Conservation (phyloP, 2,329 filamentous ascomycete species). For the Arachnomyces sp. region DNA sequence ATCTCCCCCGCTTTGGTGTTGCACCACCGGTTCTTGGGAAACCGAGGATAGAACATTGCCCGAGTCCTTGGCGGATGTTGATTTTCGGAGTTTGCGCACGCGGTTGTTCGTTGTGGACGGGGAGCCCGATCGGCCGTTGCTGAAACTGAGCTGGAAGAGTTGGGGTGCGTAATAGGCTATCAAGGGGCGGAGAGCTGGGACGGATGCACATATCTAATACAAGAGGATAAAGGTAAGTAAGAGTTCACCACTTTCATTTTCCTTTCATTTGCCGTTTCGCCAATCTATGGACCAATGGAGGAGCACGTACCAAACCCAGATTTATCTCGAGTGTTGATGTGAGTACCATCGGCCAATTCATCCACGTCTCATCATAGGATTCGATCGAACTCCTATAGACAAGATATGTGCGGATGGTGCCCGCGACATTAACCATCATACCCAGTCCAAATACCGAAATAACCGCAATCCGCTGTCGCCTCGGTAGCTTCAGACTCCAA, state of each 20-base stretch:
- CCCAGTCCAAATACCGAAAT: conserved; percentile 33
- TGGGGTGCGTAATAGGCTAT: conserved; percentile 24
- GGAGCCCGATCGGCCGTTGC: too few relatives aligned
- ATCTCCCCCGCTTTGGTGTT: too few relatives aligned
- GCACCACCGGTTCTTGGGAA: too few relatives aligned
- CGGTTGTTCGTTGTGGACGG: too few relatives aligned
- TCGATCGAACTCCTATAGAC: conserved; percentile 26
- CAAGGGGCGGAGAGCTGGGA: conserved; percentile 28
- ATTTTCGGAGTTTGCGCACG: too few relatives aligned
- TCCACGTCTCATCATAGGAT: conserved; percentile 27
- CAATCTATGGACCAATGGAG: background rate
- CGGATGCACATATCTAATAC: conserved; percentile 28
- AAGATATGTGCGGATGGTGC: conserved; percentile 26
- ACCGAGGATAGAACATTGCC: too few relatives aligned
- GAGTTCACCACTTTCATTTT: background rate
- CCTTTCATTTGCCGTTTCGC: background rate
- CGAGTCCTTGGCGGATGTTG: too few relatives aligned
- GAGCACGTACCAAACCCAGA: conserved; percentile 25
- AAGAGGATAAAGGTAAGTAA: background rate
- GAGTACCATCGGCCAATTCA: conserved; percentile 26
- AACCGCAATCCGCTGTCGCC: conserved; percentile 28
- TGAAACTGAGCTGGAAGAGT: conserved; percentile 15
- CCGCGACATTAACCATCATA: conserved; percentile 27
- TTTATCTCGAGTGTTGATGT: conserved; percentile 27
- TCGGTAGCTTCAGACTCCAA: conserved; percentile 30